Base-by-base conservation (phyloP, 2,329 filamentous ascomycete genomes). In the Aspergillus brasiliensis region DNA sequence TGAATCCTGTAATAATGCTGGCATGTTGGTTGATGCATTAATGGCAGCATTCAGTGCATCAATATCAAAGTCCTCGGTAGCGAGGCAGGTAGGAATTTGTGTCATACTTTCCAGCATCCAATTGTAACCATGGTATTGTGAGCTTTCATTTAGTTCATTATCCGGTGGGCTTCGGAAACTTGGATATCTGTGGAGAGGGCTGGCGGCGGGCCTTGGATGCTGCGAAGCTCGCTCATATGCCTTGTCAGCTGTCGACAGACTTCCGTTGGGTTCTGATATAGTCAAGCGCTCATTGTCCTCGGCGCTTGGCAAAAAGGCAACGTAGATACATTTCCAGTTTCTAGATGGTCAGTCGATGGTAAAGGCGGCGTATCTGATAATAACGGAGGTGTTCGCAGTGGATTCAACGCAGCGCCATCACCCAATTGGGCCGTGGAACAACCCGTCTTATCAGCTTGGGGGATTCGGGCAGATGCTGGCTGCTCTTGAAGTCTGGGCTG, bases 61-160 rank as follows among this genome's bases (percentile, higher is more conserved):
- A 7, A 69, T 19, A 37, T 70, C 65, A 46, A 70, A 69, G 19
- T 69, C 54, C 5, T 70, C 66, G 19, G 58, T 57, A 5, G 63
- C 65, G 17, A 70, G 42, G 67, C 67, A 69, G 1, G 60, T 53
- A 3, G 67, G 65, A 3, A 59, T 49, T 34, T 66, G 60, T 3
- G 53, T 48, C 17, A 34, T 52, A 3, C 40, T 23, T 21, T 59
- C 49, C 37, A 65, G 55, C 11, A 51, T 42, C 60, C 62, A 61
- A 21, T 40, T n/a, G 11, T 23, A 15, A 28, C 8, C 28, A 4
- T n/a, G 54, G n/a, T 31, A 17, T 5, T 34, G 17, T 11, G 15
- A 8, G 31, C 4, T 21, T 15, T 38, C 34, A 11, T 52, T 28
- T 38, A 23, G 5, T 19, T 3, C 49, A 17, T 19, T 17, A 8